These are phyloP conservation scores for Cryptococcus sp. DNA, from an alignment of 1,284 basidiomycete genomes.

Conservation along the genomic window DNA sequence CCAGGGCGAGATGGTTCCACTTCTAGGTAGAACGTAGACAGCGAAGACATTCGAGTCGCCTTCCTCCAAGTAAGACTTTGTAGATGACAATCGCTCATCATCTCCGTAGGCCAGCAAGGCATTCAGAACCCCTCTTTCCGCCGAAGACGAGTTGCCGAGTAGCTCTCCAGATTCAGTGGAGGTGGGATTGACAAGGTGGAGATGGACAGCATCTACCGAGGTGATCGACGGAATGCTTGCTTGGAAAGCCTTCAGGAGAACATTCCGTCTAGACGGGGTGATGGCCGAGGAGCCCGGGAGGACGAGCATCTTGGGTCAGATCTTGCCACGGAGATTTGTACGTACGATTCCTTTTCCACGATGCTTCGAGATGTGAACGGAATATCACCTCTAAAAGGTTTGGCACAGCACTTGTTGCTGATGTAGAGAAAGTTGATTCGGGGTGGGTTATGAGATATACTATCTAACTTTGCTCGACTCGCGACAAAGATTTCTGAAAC, in stretches of 20 bases:
- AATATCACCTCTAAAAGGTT: too few relatives aligned
- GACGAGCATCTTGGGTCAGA: constrained; percentile 49
- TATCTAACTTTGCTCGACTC: neutral
- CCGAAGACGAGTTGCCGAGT: constrained; percentile 53
- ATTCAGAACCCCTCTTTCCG: constrained; percentile 59
- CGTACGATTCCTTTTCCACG: too few relatives aligned
- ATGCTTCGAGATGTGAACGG: too few relatives aligned
- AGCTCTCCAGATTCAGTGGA: constrained; percentile 53
- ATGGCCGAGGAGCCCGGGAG: constrained; percentile 68
- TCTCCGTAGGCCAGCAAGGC: constrained; percentile 86
- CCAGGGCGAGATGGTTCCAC: constrained; percentile 84
- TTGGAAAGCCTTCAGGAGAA: constrained; percentile 64
- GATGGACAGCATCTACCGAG: constrained; percentile 75
- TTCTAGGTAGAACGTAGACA: constrained; percentile 72
- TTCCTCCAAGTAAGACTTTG: constrained; percentile 40
- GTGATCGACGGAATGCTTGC: constrained; percentile 55
- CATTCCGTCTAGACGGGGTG: constrained; percentile 63
- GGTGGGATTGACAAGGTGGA: constrained; percentile 75
- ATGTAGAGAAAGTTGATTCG: too few relatives aligned
- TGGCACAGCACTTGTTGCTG: too few relatives aligned
- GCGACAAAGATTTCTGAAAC: neutral
- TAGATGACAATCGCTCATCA: constrained; percentile 49
- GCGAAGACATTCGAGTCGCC: constrained; percentile 53
- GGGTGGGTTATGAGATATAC: too few relatives aligned
- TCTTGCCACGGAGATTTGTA: too few relatives aligned